A percentile compares a stretch with the other conserved stretches of the same genome.
Evolutionary conservation across 208 protist species (phyloP).

Genomic region (Leishmania turanica): DNA sequence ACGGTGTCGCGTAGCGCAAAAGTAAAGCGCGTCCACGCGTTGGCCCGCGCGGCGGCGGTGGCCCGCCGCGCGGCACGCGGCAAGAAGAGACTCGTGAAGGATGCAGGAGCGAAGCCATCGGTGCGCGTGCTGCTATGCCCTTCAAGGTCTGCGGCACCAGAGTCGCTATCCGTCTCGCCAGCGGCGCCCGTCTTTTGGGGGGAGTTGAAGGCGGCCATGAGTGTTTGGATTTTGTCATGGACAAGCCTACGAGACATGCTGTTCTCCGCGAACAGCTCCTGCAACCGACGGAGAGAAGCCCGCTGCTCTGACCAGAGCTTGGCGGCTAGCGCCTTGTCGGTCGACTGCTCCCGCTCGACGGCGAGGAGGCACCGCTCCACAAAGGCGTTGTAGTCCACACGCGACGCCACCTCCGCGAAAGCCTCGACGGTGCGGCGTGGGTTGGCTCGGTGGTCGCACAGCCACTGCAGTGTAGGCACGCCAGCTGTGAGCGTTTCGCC

Average conservation of each 20-base stretch:
- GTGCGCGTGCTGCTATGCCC: not conserved
- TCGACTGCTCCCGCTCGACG: constrained; percentile 61
- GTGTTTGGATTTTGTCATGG: constrained; percentile 25
- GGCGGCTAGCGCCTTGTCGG: constrained; percentile 55
- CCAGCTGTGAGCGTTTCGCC: constrained; percentile 38
- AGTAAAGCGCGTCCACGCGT: constrained; percentile 63
- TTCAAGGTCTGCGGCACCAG: not conserved
- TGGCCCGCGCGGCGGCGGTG: constrained; percentile 42
- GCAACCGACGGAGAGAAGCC: constrained; percentile 31
- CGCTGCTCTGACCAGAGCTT: constrained; percentile 41
- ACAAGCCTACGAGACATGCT: constrained; percentile 40
- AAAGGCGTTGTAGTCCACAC: constrained; percentile 78
- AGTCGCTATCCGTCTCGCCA: not conserved
- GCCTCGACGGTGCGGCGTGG: constrained; percentile 36
- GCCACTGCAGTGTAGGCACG: constrained; percentile 51
- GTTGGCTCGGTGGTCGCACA: constrained; percentile 35
- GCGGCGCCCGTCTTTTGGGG: not conserved
- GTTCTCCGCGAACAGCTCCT: constrained; percentile 49
- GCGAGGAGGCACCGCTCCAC: constrained; percentile 65
- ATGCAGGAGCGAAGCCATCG: constrained; percentile 15
- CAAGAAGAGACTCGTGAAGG: constrained; percentile 39
- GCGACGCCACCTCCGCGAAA: constrained; percentile 85
- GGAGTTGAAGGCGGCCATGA: constrained; percentile 15
- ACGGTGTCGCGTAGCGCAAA: constrained; percentile 65
- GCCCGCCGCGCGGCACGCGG: constrained; percentile 41